Conservation (phyloP, 768 basidiomycete species). For the Phanerodontia chrysosporium region DNA sequence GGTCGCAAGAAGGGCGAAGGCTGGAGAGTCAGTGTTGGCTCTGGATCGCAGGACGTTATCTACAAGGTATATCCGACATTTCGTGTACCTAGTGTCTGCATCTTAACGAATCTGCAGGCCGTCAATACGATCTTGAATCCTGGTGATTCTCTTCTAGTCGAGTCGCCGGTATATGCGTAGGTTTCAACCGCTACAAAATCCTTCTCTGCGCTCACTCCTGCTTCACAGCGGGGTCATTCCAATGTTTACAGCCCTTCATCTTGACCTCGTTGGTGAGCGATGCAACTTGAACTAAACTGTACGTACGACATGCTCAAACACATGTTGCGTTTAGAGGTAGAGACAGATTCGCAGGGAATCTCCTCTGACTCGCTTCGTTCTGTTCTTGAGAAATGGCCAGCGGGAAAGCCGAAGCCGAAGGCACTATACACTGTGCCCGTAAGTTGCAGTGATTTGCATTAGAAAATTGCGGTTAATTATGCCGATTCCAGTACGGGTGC, state of each 20-base stretch:
- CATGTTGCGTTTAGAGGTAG: too few species aligned
- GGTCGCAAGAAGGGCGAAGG: constrained; percentile 52
- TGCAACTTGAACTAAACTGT: too few species aligned
- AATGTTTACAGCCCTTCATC: constrained; percentile 50
- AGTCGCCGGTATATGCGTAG: constrained; percentile 78
- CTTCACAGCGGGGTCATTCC: constrained; percentile 61
- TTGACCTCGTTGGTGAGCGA: constrained; percentile 56
- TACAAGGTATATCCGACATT: constrained; percentile 45
- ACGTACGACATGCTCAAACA: too few species aligned
- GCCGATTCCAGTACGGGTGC: constrained; percentile 60
- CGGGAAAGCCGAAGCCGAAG: constrained; percentile 69
- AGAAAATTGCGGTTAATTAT: constrained; percentile 1
- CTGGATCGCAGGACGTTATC: constrained; percentile 88
- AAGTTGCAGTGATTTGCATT: constrained; percentile 8
- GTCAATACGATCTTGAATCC: constrained; percentile 70
- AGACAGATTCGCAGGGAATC: constrained; percentile 75
- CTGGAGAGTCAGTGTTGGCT: constrained; percentile 78
- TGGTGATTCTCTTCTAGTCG: constrained; percentile 81
- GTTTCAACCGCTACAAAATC: constrained; percentile 19
- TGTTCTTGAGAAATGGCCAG: constrained; percentile 75
- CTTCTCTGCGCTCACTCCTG: constrained; percentile 5
- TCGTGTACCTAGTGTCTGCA: neutral
- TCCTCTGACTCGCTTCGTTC: constrained; percentile 54
- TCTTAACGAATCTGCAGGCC: constrained; percentile 49
- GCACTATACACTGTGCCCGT: constrained; percentile 82